Percentiles rank a stretch among this genome's conserved stretches.
These are phyloP conservation scores for Stentor roeselii DNA, from an alignment of 73 alveolate genomes.

Conservation along the genomic window DNA sequence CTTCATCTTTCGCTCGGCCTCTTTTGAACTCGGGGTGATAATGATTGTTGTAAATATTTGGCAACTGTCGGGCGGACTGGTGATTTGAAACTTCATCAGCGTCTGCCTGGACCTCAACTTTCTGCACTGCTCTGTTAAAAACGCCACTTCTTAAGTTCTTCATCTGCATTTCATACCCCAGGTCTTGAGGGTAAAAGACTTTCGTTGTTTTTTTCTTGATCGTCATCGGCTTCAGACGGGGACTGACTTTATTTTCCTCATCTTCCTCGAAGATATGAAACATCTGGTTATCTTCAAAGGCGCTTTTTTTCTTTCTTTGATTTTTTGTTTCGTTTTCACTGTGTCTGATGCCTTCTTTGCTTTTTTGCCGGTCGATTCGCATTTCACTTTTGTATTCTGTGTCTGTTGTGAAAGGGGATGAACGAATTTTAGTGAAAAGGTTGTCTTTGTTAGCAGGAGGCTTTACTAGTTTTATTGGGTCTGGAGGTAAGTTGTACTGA, in stretches of 20 bases:
- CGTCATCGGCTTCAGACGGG: not conserved
- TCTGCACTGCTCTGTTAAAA: not conserved
- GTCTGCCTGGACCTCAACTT: not conserved
- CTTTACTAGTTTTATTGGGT: not conserved
- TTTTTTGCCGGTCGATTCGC: not conserved
- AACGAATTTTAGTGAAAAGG: not conserved
- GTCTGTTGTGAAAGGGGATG: constrained; percentile 6
- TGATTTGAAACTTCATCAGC: constrained; percentile 9
- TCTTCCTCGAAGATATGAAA: constrained; percentile 4
- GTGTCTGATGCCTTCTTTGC: constrained; percentile 6
- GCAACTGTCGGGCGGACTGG: constrained; percentile 25
- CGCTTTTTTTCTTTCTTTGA: constrained; percentile 10
- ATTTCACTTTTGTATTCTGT: not conserved
- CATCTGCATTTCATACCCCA: not conserved
- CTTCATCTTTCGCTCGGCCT: not conserved
- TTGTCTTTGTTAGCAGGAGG: constrained; percentile 36
- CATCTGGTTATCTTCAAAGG: not conserved
- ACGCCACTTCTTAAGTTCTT: constrained; percentile 12
- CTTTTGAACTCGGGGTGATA: not conserved
- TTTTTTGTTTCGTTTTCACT: not conserved
- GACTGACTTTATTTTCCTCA: constrained; percentile 5
- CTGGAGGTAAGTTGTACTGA: not conserved
- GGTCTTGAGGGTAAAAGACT: not conserved
- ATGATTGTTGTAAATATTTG: not conserved
- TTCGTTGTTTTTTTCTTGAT: not conserved